Evolutionary conservation across 1,284 basidiomycete genomes (phyloP).

Genomic region (Ganoderma resinaceum): DNA sequence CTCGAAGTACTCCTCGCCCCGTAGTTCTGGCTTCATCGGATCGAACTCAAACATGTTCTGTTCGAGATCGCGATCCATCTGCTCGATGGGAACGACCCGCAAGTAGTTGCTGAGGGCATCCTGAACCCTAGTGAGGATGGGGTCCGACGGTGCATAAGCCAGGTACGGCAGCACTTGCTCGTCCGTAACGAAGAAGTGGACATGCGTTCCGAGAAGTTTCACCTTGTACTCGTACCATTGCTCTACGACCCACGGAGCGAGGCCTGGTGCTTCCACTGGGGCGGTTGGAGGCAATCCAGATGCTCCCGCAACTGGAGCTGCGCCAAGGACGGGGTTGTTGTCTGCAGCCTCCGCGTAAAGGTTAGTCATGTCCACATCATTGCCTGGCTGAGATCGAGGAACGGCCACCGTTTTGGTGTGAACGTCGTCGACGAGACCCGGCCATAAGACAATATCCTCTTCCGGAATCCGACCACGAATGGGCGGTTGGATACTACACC

Average conservation of each 20-base stretch:
- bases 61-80: constrained; percentile 50
- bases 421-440: constrained; percentile 68
- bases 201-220: constrained; percentile 64
- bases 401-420: constrained; percentile 51
- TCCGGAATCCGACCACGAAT: constrained; percentile 49
- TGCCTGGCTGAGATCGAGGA: constrained; percentile 19
- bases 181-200: constrained; percentile 54
- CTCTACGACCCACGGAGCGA: constrained; percentile 58
- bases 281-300: constrained; percentile 16
- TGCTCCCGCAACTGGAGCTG: not conserved
- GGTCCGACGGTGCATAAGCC: constrained; percentile 59
- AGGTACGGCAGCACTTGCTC: constrained; percentile 73
- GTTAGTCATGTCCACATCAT: constrained; percentile 13
- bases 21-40: constrained; percentile 44
- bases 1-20: constrained; percentile 17
- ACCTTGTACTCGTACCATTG: constrained; percentile 69
- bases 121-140: constrained; percentile 56
- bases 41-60: constrained; percentile 54
- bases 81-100: constrained; percentile 45
- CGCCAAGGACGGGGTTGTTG: constrained; percentile 9
- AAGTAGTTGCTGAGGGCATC: constrained; percentile 35
- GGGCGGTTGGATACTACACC: constrained; percentile 66
- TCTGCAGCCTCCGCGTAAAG: constrained; percentile 26
- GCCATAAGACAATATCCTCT: constrained; percentile 71
- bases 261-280: constrained; percentile 19